Conservation (phyloP, 805 yeast species). For the Candida multigemmis region DNA sequence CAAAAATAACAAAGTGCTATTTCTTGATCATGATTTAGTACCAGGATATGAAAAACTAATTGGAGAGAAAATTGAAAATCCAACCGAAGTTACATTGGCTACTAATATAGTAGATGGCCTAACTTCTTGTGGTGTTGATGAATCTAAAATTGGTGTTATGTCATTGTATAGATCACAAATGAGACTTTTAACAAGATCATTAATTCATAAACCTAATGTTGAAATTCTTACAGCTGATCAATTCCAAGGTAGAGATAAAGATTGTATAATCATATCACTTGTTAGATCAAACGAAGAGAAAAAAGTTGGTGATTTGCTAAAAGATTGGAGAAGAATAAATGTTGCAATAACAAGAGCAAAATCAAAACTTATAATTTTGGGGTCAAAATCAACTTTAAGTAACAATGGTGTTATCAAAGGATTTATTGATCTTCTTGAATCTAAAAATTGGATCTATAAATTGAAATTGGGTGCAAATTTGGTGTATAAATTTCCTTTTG, state of each 20-base stretch:
- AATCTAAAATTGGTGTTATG: constrained; percentile 70
- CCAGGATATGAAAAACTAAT: constrained; percentile 46
- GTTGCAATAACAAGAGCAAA: constrained; percentile 92
- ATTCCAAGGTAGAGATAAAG: constrained; percentile 94
- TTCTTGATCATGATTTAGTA: constrained; percentile 68
- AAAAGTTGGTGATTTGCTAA: constrained; percentile 67
- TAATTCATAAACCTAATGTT: constrained; percentile 30
- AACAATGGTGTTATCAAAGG: constrained; percentile 43
- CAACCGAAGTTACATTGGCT: constrained; percentile 60
- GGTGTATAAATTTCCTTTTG: constrained; percentile 20
- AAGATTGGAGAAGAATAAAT: constrained; percentile 87
- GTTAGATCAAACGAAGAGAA: constrained; percentile 69
- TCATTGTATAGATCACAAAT: constrained; percentile 80
- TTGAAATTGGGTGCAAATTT: constrained; percentile 37
- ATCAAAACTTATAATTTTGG: constrained; percentile 74
- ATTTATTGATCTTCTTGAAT: constrained; percentile 50
- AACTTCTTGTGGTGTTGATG: constrained; percentile 48
- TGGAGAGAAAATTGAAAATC: constrained; percentile 68
- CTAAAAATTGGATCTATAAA: constrained; percentile 55
- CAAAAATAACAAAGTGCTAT: constrained; percentile 54
- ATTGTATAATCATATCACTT: constrained; percentile 79
- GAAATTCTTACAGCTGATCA: constrained; percentile 91
- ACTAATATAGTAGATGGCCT: constrained; percentile 54
- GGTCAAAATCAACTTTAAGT: constrained; percentile 59
- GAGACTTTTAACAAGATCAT: constrained; percentile 21